A percentile compares a stretch with the other conserved stretches of the same genome.
These are phyloP conservation scores for Wallacemonas sp. DNA, from an alignment of 208 protist species.

Conservation along the genomic window DNA sequence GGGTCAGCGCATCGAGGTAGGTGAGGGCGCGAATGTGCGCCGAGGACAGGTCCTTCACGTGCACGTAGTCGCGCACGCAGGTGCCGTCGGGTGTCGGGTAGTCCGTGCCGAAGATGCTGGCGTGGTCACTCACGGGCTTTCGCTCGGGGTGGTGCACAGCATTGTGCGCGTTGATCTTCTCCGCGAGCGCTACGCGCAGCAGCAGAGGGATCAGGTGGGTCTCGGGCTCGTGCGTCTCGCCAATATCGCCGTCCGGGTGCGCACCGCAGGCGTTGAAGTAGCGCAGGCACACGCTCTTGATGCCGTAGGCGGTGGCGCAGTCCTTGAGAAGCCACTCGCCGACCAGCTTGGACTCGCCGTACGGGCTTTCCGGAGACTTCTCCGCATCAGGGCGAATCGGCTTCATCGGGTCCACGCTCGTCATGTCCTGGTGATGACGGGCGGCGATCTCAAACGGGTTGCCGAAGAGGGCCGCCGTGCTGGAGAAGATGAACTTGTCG, in stretches of 20 bases:
- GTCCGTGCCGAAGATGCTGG: constrained; percentile 93
- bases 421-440: constrained; percentile 19
- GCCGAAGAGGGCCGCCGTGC: constrained; percentile 95
- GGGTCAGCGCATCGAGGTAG: constrained; percentile 52
- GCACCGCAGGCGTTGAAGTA: constrained; percentile 99
- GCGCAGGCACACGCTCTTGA: constrained; percentile 91
- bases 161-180: constrained; percentile 67
- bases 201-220: constrained; percentile 98
- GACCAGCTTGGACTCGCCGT: constrained; percentile 93
- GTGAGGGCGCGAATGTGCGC: constrained; percentile 94
- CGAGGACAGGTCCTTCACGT: constrained; percentile 97
- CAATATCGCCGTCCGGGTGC: constrained; percentile 94
- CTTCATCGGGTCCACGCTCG: constrained; percentile 34
- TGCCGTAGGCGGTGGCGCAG: constrained; percentile 67
- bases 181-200: constrained; percentile 90
- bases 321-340: constrained; percentile 95
- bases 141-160: constrained; percentile 39
- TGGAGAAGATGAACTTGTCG: constrained; percentile 97
- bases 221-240: constrained; percentile 95
- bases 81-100: constrained; percentile 96
- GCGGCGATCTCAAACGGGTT: constrained; percentile 33
- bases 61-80: constrained; percentile 98
- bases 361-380: constrained; percentile 86
- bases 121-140: constrained; percentile 33
- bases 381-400: constrained; percentile 67